Conservation (phyloP, 2,329 filamentous ascomycete species). For the Aureobasidium sp. region DNA sequence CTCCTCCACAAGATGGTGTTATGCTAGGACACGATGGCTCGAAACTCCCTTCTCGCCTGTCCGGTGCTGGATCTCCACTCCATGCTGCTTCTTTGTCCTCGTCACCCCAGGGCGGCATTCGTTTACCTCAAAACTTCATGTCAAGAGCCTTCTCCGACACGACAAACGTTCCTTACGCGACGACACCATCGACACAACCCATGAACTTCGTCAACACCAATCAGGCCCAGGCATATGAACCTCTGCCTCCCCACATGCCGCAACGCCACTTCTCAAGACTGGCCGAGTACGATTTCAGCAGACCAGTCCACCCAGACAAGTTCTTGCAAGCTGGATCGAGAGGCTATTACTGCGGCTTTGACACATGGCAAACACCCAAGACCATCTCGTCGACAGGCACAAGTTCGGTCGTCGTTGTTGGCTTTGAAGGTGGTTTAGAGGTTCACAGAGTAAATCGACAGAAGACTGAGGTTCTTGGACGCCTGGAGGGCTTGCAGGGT, state of each 20-base stretch:
- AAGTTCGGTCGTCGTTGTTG: slow-evolving; percentile 58
- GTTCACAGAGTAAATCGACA: slow-evolving; percentile 65
- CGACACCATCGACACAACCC: neutral
- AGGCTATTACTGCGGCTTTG: slow-evolving; percentile 75
- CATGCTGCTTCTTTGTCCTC: slow-evolving; percentile 9
- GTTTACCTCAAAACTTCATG: neutral
- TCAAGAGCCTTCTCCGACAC: slow-evolving; percentile 2
- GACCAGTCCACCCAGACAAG: slow-evolving; percentile 18
- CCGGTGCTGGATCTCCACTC: neutral
- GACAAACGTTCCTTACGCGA: neutral
- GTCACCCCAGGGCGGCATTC: slow-evolving; percentile 10
- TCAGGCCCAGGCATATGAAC: slow-evolving; percentile 20
- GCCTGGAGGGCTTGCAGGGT: slow-evolving; percentile 68
- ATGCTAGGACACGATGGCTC: neutral
- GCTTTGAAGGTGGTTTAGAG: slow-evolving; percentile 72
- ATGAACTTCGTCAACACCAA: slow-evolving; percentile 13
- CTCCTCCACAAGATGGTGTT: slow-evolving; percentile 11
- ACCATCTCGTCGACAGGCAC: slow-evolving; percentile 26
- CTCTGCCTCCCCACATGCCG: slow-evolving; percentile 26
- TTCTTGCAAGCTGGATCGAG: slow-evolving; percentile 34
- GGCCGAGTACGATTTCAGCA: slow-evolving; percentile 21
- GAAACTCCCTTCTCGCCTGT: neutral
- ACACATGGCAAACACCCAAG: slow-evolving; percentile 49
- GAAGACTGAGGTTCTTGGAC: slow-evolving; percentile 60
- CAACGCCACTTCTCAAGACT: slow-evolving; percentile 27